A percentile compares a stretch with the other conserved stretches of the same genome.
phyloP scores from a whole-genome alignment of 2,329 filamentous ascomycete genomes.

The Pseudogymnoascus sp. region DNA sequence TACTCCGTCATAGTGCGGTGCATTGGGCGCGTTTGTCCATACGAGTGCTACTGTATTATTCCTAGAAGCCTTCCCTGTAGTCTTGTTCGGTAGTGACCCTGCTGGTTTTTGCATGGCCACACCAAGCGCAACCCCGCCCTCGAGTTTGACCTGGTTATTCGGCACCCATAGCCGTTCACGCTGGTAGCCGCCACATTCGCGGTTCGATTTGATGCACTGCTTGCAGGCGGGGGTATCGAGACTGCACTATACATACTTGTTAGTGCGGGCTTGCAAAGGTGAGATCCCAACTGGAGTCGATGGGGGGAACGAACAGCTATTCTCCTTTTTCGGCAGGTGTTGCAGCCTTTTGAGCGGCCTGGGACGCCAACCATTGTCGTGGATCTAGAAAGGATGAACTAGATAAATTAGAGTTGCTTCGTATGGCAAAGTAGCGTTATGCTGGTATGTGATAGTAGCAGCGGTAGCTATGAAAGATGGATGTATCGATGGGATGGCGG shows the following conservation, averaged over 20 bases:
- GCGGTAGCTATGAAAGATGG: not conserved
- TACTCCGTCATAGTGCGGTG: not conserved
- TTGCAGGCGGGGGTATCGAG: slow-evolving; percentile 51
- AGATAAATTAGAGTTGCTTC: not conserved
- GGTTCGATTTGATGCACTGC: slow-evolving; percentile 50
- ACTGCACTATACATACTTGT: slow-evolving; percentile 42
- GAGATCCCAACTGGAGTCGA: not conserved
- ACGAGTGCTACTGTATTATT: not conserved
- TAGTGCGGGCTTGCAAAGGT: not conserved
- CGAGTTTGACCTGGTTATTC: slow-evolving; percentile 4
- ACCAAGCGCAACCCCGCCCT: not conserved
- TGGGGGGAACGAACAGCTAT: not conserved
- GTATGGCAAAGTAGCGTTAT: not conserved
- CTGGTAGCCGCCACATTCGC: slow-evolving; percentile 54
- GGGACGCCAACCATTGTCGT: slow-evolving; percentile 38
- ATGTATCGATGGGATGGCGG: not conserved
- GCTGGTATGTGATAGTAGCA: not conserved
- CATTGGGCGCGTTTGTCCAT: not conserved
- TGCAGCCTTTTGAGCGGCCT: slow-evolving; percentile 57
- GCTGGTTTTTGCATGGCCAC: not conserved
- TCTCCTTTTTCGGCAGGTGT: slow-evolving; percentile 50
- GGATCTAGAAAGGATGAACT: not conserved
- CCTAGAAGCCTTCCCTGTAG: not conserved
- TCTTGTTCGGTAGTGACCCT: not conserved
- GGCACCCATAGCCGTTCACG: slow-evolving; percentile 31